Percentiles rank a stretch among this genome's conserved stretches.
Evolutionary conservation across 371 early-diverging fungal genomes (phyloP).

Genomic region (Mortierella sp.): DNA sequence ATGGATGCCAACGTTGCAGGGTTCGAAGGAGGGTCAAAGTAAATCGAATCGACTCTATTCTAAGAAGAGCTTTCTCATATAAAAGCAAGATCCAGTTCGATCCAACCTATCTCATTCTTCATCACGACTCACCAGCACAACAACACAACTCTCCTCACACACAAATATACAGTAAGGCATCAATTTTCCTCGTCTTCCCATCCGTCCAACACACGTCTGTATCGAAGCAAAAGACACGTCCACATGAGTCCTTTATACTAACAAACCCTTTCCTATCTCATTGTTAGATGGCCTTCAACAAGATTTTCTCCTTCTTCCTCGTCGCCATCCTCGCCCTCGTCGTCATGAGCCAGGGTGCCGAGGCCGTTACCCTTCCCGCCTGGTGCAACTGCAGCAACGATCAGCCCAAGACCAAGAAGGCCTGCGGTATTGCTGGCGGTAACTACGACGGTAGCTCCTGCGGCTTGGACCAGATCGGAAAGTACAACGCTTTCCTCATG

Average conservation of each 20-base stretch:
- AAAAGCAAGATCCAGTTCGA: neutral
- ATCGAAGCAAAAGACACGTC: neutral
- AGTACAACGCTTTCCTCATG: conserved; percentile 6
- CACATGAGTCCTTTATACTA: too few relatives aligned
- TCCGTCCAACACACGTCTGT: neutral
- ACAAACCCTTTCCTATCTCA: neutral
- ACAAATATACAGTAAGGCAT: neutral
- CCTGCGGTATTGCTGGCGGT: neutral
- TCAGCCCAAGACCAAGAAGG: conserved; percentile 7
- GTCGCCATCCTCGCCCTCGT: conserved; percentile 7
- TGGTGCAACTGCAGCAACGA: conserved; percentile 16
- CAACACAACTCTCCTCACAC: neutral
- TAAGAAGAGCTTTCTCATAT: neutral
- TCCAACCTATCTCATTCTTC: neutral
- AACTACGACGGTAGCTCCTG: conserved; percentile 11
- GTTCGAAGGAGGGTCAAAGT: neutral
- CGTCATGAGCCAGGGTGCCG: conserved; percentile 11
- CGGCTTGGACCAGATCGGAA: conserved; percentile 12
- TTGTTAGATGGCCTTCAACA: conserved; percentile 23
- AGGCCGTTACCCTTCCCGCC: neutral
- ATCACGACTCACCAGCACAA: neutral
- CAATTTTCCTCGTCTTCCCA: neutral
- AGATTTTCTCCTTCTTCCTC: conserved; percentile 9
- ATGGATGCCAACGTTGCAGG: neutral
- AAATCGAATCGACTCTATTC: neutral